A percentile compares a stretch with the other conserved stretches of the same genome.
Conservation (phyloP, 108 stramenopile genomes). For the Nannochloropsis gaditana region DNA sequence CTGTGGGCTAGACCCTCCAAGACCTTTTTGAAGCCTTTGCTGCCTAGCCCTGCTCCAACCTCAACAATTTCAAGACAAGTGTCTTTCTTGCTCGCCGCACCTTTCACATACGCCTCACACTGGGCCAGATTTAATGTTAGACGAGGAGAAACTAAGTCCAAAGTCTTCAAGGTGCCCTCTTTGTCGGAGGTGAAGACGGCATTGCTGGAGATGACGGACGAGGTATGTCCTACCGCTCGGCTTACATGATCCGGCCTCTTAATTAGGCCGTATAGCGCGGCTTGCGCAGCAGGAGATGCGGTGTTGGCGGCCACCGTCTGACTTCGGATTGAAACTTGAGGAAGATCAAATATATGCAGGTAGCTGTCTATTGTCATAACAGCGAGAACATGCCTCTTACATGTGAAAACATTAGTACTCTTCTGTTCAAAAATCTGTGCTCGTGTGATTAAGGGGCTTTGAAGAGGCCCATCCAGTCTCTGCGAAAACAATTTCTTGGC, state of each 20-base stretch:
- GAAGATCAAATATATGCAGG: neutral
- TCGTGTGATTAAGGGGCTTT: neutral
- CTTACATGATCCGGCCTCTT: neutral
- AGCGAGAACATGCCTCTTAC: neutral
- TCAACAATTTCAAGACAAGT: neutral
- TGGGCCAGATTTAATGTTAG: neutral
- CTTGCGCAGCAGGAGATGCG: neutral
- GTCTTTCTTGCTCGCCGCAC: neutral
- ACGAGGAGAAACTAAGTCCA: neutral
- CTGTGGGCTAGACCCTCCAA: neutral
- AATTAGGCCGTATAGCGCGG: neutral
- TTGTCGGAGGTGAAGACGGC: neutral
- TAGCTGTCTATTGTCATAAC: neutral
- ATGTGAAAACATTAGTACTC: neutral
- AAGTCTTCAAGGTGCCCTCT: neutral
- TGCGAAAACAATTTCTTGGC: neutral
- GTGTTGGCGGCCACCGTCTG: neutral
- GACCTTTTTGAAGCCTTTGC: neutral
- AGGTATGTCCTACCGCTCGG: neutral
- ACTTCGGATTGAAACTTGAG: neutral
- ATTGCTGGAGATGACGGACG: neutral
- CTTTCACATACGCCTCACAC: neutral
- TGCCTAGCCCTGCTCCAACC: neutral
- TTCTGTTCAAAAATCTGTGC: neutral
- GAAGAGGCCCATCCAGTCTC: neutral